A percentile compares a stretch with the other conserved stretches of the same genome.
Conservation (phyloP, 2,329 filamentous ascomycete genomes). For the Magnaporthales sp. region DNA sequence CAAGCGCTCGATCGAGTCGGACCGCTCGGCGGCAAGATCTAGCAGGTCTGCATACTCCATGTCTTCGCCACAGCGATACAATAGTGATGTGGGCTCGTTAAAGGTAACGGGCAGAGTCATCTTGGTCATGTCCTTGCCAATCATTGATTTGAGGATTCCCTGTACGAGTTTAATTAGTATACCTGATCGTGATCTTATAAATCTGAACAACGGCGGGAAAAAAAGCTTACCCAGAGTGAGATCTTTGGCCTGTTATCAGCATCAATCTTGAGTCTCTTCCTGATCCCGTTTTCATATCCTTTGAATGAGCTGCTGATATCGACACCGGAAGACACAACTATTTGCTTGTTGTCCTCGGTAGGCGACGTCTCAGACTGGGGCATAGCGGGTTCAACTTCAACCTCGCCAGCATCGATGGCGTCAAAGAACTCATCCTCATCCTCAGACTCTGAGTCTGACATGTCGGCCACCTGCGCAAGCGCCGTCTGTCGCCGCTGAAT, state of each 20-base stretch:
- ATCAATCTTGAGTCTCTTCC: conserved; percentile 76
- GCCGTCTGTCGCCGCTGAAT: conserved; percentile 52
- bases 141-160: conserved; percentile 98
- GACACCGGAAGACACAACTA: conserved; percentile 34
- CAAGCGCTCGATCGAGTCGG: conserved; percentile 83
- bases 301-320: conserved; percentile 73
- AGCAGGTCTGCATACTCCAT: conserved; percentile 96
- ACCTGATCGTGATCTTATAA: not conserved
- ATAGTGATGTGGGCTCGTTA: conserved; percentile 92
- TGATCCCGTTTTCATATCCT: conserved; percentile 85
- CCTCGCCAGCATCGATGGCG: conserved; percentile 86
- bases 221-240: conserved; percentile 74
- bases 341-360: conserved; percentile 31
- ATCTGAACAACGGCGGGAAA: not conserved
- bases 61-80: conserved; percentile 92
- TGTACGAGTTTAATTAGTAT: conserved; percentile 25
- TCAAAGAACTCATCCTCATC: conserved; percentile 83
- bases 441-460: conserved; percentile 75
- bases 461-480: conserved; percentile 60
- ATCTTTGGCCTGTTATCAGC: conserved; percentile 89
- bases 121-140: conserved; percentile 99
- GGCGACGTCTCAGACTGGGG: conserved; percentile 35
- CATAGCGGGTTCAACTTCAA: conserved; percentile 62
- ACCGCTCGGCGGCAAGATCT: conserved; percentile 75
- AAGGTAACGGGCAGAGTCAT: conserved; percentile 98